Percentiles rank a stretch among this genome's conserved stretches.
Evolutionary conservation across 139 green algal genomes (phyloP).

Genomic region (Chlorella vulgaris): DNA sequence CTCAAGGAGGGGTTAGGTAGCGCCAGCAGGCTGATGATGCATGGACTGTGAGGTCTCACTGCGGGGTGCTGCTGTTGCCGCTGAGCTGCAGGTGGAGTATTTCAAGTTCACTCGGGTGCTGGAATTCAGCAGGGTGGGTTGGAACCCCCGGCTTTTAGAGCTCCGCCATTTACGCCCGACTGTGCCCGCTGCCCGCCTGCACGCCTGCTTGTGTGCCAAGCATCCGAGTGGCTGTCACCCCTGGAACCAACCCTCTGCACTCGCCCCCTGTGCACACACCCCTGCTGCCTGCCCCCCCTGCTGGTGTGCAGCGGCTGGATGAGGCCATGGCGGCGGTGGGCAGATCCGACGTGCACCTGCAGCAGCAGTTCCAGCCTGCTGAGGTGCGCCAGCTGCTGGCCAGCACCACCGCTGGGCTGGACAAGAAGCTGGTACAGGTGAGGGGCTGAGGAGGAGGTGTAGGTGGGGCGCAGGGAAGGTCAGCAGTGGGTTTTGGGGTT

Average conservation of each 20-base stretch:
- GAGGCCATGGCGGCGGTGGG: constrained; percentile 21
- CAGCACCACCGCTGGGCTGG: constrained; percentile 18
- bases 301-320: constrained; percentile 29
- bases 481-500: neutral
- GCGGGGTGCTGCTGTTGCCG: no score
- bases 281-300: neutral
- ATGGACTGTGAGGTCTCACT: no score
- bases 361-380: constrained; percentile 39
- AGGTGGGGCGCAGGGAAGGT: neutral
- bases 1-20: no score
- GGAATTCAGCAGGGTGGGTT: constrained; percentile 46
- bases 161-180: no score
- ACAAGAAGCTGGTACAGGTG: constrained; percentile 50
- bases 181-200: no score
- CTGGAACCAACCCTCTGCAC: no score
- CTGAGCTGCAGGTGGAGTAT: constrained; percentile 61
- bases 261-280: no score
- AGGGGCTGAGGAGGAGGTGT: neutral
- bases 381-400: constrained; percentile 42
- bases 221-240: no score
- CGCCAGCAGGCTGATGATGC: no score
- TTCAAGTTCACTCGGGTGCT: constrained; percentile 48
- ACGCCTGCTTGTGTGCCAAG: no score
- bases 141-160: no score
- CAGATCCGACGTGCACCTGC: constrained; percentile 48